A percentile compares a stretch with the other conserved stretches of the same genome.
These are phyloP conservation scores for Penicillium sp. DNA, from an alignment of 2,329 filamentous ascomycete species.

Conservation along the genomic window DNA sequence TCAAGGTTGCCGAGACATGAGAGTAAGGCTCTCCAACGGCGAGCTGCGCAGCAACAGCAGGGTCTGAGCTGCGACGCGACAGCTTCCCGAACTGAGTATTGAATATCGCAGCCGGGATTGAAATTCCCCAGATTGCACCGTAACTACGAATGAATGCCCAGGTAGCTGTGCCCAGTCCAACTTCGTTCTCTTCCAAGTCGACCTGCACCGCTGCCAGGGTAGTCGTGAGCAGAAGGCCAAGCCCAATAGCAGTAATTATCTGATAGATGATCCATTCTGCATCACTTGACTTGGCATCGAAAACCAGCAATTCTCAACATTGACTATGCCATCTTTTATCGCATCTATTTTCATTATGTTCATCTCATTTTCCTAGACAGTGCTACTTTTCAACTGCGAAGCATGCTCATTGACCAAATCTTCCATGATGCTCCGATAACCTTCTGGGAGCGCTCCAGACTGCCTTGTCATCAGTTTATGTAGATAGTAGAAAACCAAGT, in stretches of 20 bases:
- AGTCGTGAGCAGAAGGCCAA: constrained; percentile 5
- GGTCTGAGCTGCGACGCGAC: not conserved
- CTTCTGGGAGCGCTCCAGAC: constrained; percentile 29
- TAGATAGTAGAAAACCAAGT: not conserved
- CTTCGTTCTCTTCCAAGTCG: constrained; percentile 20
- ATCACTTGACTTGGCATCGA: constrained; percentile 21
- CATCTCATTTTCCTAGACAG: not conserved
- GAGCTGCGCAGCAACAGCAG: not conserved
- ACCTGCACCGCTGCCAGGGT: constrained; percentile 26
- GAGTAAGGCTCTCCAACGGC: not conserved
- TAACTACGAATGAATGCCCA: constrained; percentile 30
- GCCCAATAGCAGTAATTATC: constrained; percentile 21
- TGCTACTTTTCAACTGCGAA: not conserved
- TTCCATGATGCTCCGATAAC: constrained; percentile 29
- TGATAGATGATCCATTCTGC: constrained; percentile 27
- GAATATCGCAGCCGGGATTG: constrained; percentile 31
- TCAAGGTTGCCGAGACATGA: not conserved
- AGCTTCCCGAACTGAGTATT: constrained; percentile 26
- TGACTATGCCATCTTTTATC: not conserved
- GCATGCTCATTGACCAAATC: constrained; percentile 2
- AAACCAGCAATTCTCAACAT: not conserved
- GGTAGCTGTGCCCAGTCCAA: constrained; percentile 19
- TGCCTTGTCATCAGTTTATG: constrained; percentile 15
- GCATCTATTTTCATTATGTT: not conserved
- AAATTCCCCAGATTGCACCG: constrained; percentile 29